Percentiles rank a stretch among this genome's conserved stretches.
Evolutionary conservation across 139 green algal genomes (phyloP).

Genomic region (Volvox reticuliferus): DNA sequence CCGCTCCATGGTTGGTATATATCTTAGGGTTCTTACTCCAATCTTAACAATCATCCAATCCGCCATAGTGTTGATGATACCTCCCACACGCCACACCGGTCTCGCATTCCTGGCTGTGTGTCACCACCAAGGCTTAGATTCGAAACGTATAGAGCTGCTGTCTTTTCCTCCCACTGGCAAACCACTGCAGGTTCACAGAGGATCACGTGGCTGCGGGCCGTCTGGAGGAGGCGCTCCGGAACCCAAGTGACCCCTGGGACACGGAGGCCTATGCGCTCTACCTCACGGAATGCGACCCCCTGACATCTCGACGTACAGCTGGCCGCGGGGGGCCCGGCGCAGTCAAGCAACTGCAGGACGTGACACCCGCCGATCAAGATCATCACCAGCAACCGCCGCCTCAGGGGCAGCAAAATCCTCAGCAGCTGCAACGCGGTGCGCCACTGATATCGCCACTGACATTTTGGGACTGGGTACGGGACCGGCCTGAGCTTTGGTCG

Average conservation of each 20-base stretch:
- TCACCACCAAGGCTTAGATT: no score
- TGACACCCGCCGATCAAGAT: background rate
- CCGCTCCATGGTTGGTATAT: no score
- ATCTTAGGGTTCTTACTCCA: no score
- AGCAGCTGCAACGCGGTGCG: background rate
- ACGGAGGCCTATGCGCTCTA: background rate
- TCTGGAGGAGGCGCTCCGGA: background rate
- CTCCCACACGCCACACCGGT: no score
- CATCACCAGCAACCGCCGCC: background rate
- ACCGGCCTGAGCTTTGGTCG: background rate
- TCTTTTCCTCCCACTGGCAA: no score
- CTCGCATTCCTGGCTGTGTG: no score
- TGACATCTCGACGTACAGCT: no score
- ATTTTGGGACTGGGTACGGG: conserved; percentile 2
- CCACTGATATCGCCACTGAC: background rate
- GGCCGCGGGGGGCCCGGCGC: no score
- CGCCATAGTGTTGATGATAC: no score
- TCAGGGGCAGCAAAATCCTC: background rate
- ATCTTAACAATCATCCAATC: no score
- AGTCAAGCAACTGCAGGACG: no score
- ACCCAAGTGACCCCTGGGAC: background rate
- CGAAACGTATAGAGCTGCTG: background rate
- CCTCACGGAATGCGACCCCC: background rate
- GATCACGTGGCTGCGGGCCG: conserved; percentile 8
- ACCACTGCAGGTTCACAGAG: background rate